Evolutionary conservation across 192 early-diverging fungal genomes (phyloP), one percentile per base, ranked within the genome.

Genomic region (Backusella westeae): DNA sequence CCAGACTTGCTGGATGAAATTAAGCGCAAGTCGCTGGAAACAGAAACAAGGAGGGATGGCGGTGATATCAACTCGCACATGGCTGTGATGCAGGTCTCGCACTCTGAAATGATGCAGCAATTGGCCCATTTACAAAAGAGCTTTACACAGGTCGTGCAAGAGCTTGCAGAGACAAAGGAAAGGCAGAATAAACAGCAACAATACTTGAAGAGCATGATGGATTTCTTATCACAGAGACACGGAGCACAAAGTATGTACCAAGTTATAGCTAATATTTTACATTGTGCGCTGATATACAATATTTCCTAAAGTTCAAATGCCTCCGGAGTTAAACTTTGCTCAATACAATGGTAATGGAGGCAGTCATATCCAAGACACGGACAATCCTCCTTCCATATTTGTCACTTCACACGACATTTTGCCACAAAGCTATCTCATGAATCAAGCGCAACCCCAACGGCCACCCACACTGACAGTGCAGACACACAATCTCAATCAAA

Each of bases 1-100:
- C 88, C 92, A 4, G 92, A 94, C 78, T 79, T 94, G 75, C 82
- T 95, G 23, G 95, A 97, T 76, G 94, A 96, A 73, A 97, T 97
- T 80, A 95, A 95, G 82, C 89, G 96, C 67, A 95, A 95, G 80
- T 89, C 95, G 4, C 91, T 95, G 87, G 95, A 96, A 71, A 89
- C 92, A 15, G 93, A 94, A 91, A 94, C 71, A 81, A 90, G 91
- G 36, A 83, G 92, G 63, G 93, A 93, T 75, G 88, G 90, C 1
- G 90, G 90, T 34, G 94, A 96, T 80, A 71, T 96, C 46, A 85
- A 90, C 46, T 87, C 86, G 2, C 93, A 94, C 77, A 86, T 94
- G 80, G 86, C 93, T 35, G 88, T 94, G 85, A 82, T 95, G 70
- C 92, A 94, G 82, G 87, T 92, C 19, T 85, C 89, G 19, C 94